Evolutionary conservation across 1,139 yeast genomes (phyloP).

Genomic region (Hemisphaericaspora xylofermentans): DNA sequence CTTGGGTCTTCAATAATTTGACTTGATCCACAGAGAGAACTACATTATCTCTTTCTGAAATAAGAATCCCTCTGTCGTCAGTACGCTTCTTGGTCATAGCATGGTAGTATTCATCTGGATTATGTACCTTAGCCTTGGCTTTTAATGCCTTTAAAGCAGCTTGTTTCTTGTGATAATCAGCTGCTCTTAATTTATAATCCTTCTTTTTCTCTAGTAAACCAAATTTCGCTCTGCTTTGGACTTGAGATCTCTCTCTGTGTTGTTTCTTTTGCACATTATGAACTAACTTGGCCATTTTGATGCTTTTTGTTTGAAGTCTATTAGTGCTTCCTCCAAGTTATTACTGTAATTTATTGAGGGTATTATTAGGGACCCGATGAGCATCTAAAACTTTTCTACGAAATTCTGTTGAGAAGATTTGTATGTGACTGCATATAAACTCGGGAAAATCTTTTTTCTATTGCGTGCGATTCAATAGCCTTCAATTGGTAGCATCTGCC

Average conservation of each 20-base stretch:
- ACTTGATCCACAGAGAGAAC: conserved; percentile 70
- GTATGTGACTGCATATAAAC: neutral
- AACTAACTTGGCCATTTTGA: conserved; percentile 68
- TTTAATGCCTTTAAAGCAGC: conserved; percentile 77
- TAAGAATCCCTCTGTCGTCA: conserved; percentile 63
- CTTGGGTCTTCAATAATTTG: conserved; percentile 83
- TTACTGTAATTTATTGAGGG: too few relatives aligned
- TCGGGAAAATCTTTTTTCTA: neutral
- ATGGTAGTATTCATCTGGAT: conserved; percentile 97
- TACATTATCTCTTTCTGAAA: conserved; percentile 67
- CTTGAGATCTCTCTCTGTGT: conserved; percentile 91
- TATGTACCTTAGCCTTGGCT: conserved; percentile 67
- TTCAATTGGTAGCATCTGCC: neutral
- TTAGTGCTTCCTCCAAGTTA: neutral
- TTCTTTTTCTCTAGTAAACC: conserved; percentile 94
- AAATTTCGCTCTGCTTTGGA: conserved; percentile 64
- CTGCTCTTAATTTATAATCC: conserved; percentile 86
- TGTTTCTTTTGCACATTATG: conserved; percentile 94
- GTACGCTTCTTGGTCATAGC: conserved; percentile 76
- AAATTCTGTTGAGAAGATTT: neutral
- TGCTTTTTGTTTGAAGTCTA: too few relatives aligned
- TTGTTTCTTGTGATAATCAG: conserved; percentile 85
- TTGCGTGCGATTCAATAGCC: neutral
- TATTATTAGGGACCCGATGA: conserved; percentile 6
- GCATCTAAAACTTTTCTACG: conserved; percentile 6